Conservation (phyloP, 225 moss, liverwort and hornwort species). For the Pleurozium schreberi region DNA sequence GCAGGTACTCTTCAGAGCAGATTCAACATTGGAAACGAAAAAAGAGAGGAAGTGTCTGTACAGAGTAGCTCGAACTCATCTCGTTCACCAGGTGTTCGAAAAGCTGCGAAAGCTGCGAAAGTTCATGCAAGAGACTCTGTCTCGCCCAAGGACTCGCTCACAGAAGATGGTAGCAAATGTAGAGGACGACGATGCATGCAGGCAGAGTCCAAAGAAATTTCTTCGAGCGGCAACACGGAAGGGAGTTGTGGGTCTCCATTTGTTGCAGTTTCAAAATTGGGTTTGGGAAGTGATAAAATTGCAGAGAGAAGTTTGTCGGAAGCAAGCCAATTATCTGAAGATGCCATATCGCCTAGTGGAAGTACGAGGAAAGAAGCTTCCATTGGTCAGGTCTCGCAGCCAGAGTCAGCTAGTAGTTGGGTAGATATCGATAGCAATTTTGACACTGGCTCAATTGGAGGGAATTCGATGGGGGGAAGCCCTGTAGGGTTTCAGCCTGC, state of each 20-base stretch:
- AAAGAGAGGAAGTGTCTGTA: conserved; percentile 32
- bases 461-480: conserved; percentile 35
- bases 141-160: conserved; percentile 42
- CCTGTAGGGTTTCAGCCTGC: conserved; percentile 31
- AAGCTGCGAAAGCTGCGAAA: conserved; percentile 42
- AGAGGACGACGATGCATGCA: conserved; percentile 30
- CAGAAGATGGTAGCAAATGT: conserved; percentile 23
- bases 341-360: conserved; percentile 13
- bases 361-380: conserved; percentile 22
- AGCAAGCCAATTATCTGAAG: conserved; percentile 27
- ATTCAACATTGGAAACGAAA: conserved; percentile 30
- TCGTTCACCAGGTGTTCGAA: conserved; percentile 37
- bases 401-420: conserved; percentile 53
- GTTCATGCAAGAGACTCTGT: conserved; percentile 57
- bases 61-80: conserved; percentile 28
- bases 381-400: conserved; percentile 31
- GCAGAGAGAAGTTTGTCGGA: conserved; percentile 25
- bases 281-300: conserved; percentile 23
- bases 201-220: conserved; percentile 17
- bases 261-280: conserved; percentile 23
- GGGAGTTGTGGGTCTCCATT: conserved; percentile 24
- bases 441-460: conserved; percentile 35
- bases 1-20: conserved; percentile 52
- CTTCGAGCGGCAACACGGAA: conserved; percentile 11
- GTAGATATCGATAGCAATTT: conserved; percentile 54